These are phyloP conservation scores for Pholiota conissans DNA, from an alignment of 768 basidiomycete genomes.

Conservation along the genomic window DNA sequence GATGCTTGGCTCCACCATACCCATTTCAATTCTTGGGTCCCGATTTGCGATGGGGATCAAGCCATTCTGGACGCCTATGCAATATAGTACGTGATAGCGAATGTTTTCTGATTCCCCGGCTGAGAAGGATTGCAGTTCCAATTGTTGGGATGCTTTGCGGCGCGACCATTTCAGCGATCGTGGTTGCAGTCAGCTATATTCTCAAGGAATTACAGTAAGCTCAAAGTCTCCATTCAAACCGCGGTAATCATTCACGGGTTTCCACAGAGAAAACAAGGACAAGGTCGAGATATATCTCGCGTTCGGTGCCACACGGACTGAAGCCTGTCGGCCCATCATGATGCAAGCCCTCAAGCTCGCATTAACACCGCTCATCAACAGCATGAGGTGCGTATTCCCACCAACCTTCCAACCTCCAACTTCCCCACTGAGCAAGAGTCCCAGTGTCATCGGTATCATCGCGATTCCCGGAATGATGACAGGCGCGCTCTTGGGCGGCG, in stretches of 20 bases:
- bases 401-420: background rate
- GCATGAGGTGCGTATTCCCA: conserved; percentile 67
- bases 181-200: conserved; percentile 69
- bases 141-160: conserved; percentile 88
- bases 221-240: background rate
- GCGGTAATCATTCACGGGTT: background rate
- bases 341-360: conserved; percentile 79
- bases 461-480: conserved; percentile 93
- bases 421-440: background rate
- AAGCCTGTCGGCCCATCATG: conserved; percentile 80
- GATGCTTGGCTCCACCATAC: conserved; percentile 76
- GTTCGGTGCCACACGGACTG: conserved; percentile 81
- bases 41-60: conserved; percentile 73
- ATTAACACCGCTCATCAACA: conserved; percentile 79
- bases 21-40: conserved; percentile 75
- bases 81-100: conserved; percentile 59
- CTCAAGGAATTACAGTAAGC: conserved; percentile 75
- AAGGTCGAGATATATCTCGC: conserved; percentile 86
- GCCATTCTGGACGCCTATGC: conserved; percentile 84
- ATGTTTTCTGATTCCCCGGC: background rate
- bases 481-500: conserved; percentile 85
- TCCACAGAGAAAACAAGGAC: conserved; percentile 71
- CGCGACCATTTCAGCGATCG: conserved; percentile 72
- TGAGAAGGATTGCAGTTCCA: conserved; percentile 50
- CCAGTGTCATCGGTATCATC: conserved; percentile 75